A percentile compares a stretch with the other conserved stretches of the same genome.
Evolutionary conservation across 768 basidiomycete genomes (phyloP).

Genomic region (Xerocomus spinulosus): DNA sequence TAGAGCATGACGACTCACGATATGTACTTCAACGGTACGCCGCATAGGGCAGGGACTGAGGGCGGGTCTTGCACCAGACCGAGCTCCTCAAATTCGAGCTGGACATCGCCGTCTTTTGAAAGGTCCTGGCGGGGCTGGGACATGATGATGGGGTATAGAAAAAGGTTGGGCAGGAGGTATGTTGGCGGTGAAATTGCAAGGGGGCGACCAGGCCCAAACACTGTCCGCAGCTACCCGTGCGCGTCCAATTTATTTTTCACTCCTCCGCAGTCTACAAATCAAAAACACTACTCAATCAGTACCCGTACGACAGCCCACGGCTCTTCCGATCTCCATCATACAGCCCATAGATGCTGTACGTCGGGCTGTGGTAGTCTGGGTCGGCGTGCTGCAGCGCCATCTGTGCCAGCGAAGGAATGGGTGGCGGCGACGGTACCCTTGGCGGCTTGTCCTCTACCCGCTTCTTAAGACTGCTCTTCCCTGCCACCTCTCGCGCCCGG

Average conservation of each 20-base stretch:
- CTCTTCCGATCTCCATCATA: constrained; percentile 65
- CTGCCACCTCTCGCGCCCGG: constrained; percentile 24
- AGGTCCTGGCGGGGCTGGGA: constrained; percentile 26
- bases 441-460: constrained; percentile 59
- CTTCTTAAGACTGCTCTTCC: constrained; percentile 28
- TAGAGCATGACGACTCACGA: constrained; percentile 47
- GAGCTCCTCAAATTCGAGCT: constrained; percentile 44
- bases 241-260: constrained; percentile 14
- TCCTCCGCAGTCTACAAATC: constrained; percentile 14
- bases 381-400: constrained; percentile 65
- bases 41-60: constrained; percentile 54
- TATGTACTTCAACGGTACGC: constrained; percentile 74
- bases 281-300: constrained; percentile 10
- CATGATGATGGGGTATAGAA: constrained; percentile 22
- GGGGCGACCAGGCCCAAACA: not conserved
- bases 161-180: constrained; percentile 4
- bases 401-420: constrained; percentile 68
- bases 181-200: not conserved
- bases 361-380: constrained; percentile 70
- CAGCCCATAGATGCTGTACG: constrained; percentile 76
- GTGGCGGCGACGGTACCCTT: constrained; percentile 75
- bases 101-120: constrained; percentile 31
- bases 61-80: constrained; percentile 37
- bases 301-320: constrained; percentile 24
- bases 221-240: constrained; percentile 7